Evolutionary conservation across 2,329 filamentous ascomycete species (phyloP).

Genomic region (Trichoderma cornu-damae): DNA sequence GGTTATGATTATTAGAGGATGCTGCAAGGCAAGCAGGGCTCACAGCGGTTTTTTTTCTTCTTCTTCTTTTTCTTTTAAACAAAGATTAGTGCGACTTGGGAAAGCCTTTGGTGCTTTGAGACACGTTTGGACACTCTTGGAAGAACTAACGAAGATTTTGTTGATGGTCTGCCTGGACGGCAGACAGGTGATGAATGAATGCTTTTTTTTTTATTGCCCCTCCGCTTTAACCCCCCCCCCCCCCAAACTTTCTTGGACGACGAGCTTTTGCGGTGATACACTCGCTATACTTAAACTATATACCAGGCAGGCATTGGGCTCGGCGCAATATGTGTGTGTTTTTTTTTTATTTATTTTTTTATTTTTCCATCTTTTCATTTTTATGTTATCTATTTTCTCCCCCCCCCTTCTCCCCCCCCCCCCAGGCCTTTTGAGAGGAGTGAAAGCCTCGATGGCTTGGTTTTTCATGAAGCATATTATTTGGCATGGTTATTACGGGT

Average conservation of each 20-base stretch:
- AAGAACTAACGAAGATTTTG: not conserved
- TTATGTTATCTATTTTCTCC: not conserved
- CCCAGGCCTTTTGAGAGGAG: constrained; percentile 5
- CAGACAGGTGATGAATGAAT: constrained; percentile 15
- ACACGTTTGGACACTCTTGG: constrained; percentile 17
- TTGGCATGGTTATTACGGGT: constrained; percentile 7
- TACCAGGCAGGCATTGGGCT: constrained; percentile 22
- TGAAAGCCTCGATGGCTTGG: constrained; percentile 7
- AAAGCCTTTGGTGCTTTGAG: constrained; percentile 23
- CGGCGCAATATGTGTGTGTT: constrained; percentile 13
- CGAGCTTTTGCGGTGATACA: constrained; percentile 5
- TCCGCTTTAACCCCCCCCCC: no score
- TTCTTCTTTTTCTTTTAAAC: no score
- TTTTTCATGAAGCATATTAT: constrained; percentile 9
- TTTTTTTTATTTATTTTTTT: not conserved
- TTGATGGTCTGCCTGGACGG: constrained; percentile 14
- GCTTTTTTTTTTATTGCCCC: not conserved
- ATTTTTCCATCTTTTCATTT: not conserved
- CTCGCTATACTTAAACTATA: constrained; percentile 19
- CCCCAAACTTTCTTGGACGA: constrained; percentile 8
- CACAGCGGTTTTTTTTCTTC: not conserved
- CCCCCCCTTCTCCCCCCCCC: not conserved
- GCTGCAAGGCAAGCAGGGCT: constrained; percentile 37
- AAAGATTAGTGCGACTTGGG: constrained; percentile 30
- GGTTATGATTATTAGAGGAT: constrained; percentile 35